These are phyloP conservation scores for Raffaelea albimanens DNA, from an alignment of 2,329 filamentous ascomycete genomes.

Conservation along the genomic window DNA sequence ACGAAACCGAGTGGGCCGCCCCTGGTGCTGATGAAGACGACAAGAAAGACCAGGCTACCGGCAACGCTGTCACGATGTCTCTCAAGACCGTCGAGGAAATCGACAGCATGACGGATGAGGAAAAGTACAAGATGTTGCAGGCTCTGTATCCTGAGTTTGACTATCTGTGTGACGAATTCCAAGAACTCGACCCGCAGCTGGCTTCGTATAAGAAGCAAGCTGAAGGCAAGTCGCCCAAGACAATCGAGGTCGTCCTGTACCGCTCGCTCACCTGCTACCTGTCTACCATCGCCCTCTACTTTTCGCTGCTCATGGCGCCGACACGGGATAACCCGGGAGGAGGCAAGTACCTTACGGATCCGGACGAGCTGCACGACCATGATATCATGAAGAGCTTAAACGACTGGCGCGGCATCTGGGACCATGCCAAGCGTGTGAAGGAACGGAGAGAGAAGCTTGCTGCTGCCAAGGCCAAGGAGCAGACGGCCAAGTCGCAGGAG, in stretches of 20 bases:
- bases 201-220: constrained; percentile 48
- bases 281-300: constrained; percentile 83
- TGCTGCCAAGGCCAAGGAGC: background rate
- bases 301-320: constrained; percentile 81
- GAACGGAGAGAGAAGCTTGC: constrained; percentile 16
- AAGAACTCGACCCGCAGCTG: constrained; percentile 60
- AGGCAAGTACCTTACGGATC: constrained; percentile 52
- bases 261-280: constrained; percentile 79
- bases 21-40: constrained; percentile 20
- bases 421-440: constrained; percentile 58
- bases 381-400: constrained; percentile 81
- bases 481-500: background rate
- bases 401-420: constrained; percentile 73
- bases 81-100: constrained; percentile 75
- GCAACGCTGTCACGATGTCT: constrained; percentile 65
- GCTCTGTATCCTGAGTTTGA: constrained; percentile 89
- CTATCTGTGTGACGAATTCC: constrained; percentile 70
- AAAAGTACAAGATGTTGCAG: constrained; percentile 66
- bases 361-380: constrained; percentile 77
- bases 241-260: constrained; percentile 61
- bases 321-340: constrained; percentile 45
- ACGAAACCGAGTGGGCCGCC: constrained; percentile 76
- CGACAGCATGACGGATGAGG: constrained; percentile 65
- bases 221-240: constrained; percentile 38
- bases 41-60: constrained; percentile 22